Evolutionary conservation across 2,329 filamentous ascomycete species (phyloP).

Genomic region (Colletotrichum limetticola): DNA sequence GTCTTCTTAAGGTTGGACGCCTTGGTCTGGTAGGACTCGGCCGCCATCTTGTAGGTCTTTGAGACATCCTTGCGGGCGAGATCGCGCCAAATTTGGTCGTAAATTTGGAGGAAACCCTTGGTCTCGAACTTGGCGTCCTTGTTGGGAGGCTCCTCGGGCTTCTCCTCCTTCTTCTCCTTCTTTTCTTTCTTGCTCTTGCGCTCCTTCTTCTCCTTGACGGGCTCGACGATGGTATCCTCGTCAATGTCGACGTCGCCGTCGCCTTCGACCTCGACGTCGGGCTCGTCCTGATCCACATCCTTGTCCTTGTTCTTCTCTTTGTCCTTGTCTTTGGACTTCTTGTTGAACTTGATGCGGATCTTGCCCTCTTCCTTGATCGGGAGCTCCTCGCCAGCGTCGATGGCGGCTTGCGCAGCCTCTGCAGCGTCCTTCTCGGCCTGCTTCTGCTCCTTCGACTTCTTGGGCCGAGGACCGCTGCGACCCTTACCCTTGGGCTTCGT

Average conservation of each 20-base stretch:
- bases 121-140: conserved; percentile 79
- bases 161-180: conserved; percentile 56
- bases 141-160: conserved; percentile 61
- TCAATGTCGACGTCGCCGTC: conserved; percentile 42
- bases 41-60: conserved; percentile 90
- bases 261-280: conserved; percentile 50
- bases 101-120: conserved; percentile 95
- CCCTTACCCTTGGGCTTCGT: conserved; percentile 62
- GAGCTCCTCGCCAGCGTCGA: conserved; percentile 82
- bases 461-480: conserved; percentile 74
- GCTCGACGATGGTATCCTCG: conserved; percentile 48
- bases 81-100: conserved; percentile 97
- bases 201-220: conserved; percentile 55
- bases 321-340: conserved; percentile 57
- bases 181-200: conserved; percentile 57
- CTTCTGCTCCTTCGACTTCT: conserved; percentile 92
- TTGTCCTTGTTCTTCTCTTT: conserved; percentile 53
- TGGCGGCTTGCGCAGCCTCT: conserved; percentile 85
- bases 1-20: conserved; percentile 98
- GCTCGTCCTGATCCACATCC: conserved; percentile 45
- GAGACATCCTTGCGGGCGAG: conserved; percentile 92
- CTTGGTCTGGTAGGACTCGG: conserved; percentile 85
- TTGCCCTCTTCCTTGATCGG: conserved; percentile 69
- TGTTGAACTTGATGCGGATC: conserved; percentile 72
- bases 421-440: conserved; percentile 84